Evolutionary conservation across 306 rosid genomes (phyloP).

Genomic region (Hippophae rhamnoides): DNA sequence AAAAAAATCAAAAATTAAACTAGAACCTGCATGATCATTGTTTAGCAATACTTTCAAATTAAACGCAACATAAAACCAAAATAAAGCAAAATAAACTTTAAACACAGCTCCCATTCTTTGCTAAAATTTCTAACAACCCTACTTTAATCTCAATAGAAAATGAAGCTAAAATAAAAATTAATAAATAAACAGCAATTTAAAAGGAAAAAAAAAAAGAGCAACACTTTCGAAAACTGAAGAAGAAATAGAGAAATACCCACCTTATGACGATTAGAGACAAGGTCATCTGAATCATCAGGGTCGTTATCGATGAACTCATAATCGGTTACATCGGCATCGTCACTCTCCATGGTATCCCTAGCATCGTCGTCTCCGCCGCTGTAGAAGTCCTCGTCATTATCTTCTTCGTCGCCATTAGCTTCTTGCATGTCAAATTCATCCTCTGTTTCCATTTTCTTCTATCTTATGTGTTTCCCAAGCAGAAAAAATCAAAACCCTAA

Average conservation of each 20-base stretch:
- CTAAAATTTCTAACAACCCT: too few relatives aligned
- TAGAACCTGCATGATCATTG: too few relatives aligned
- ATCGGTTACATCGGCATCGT: constrained; percentile 50
- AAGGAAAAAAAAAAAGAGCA: background rate
- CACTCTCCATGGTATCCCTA: constrained; percentile 39
- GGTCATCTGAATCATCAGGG: constrained; percentile 47
- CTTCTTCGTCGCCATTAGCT: constrained; percentile 37
- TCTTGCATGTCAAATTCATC: constrained; percentile 59
- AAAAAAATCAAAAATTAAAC: too few relatives aligned
- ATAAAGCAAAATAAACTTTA: too few relatives aligned
- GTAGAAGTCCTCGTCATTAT: constrained; percentile 45
- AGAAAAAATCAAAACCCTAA: constrained; percentile 26
- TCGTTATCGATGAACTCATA: constrained; percentile 57
- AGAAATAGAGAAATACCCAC: constrained; percentile 13
- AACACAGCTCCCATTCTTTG: too few relatives aligned
- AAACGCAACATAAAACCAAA: too few relatives aligned
- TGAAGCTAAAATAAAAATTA: background rate
- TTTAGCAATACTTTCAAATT: too few relatives aligned
- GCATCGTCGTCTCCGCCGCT: constrained; percentile 56
- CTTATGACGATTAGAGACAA: constrained; percentile 39
- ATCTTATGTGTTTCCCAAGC: background rate
- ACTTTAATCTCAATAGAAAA: background rate
- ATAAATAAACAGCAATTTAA: background rate
- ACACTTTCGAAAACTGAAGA: background rate
- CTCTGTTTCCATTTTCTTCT: constrained; percentile 39